These are phyloP conservation scores for Aspergillus caelatus DNA, from an alignment of 2,329 filamentous ascomycete genomes.

Conservation along the genomic window DNA sequence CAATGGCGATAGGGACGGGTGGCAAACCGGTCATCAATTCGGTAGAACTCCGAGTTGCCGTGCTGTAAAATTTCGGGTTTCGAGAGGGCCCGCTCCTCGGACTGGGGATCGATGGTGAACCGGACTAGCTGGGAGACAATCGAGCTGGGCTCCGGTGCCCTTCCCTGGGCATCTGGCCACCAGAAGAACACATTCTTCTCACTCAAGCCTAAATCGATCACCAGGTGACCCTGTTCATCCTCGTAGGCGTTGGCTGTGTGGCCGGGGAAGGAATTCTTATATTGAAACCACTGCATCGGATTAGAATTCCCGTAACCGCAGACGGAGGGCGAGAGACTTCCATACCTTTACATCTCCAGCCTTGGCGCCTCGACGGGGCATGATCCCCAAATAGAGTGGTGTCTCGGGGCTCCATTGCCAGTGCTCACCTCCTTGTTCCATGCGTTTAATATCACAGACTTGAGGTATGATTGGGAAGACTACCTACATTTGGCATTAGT, in stretches of 20 bases:
- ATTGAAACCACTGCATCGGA: constrained; percentile 42
- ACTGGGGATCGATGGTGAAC: constrained; percentile 30
- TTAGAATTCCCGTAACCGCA: neutral
- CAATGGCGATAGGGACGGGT: constrained; percentile 41
- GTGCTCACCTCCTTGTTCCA: constrained; percentile 45
- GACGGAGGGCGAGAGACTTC: neutral
- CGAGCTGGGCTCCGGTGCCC: constrained; percentile 33
- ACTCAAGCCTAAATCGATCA: constrained; percentile 40
- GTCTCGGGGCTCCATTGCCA: constrained; percentile 42
- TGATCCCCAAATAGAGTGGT: constrained; percentile 32
- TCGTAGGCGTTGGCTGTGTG: constrained; percentile 45
- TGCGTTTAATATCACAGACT: constrained; percentile 37
- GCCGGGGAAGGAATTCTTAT: constrained; percentile 38
- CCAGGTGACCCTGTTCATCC: constrained; percentile 22
- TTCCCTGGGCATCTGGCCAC: constrained; percentile 43
- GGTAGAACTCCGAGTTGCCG: constrained; percentile 54
- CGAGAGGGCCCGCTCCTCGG: constrained; percentile 17
- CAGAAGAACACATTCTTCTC: constrained; percentile 49
- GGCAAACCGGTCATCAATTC: constrained; percentile 52
- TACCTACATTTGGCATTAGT: too few relatives aligned
- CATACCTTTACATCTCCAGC: constrained; percentile 37
- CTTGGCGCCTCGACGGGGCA: constrained; percentile 26
- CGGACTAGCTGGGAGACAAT: constrained; percentile 28
- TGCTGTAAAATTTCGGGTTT: constrained; percentile 21
- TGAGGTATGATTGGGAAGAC: constrained; percentile 41